These are phyloP conservation scores for Trichosanthes cucumerina DNA, from an alignment of 306 rosid species.

Conservation along the genomic window DNA sequence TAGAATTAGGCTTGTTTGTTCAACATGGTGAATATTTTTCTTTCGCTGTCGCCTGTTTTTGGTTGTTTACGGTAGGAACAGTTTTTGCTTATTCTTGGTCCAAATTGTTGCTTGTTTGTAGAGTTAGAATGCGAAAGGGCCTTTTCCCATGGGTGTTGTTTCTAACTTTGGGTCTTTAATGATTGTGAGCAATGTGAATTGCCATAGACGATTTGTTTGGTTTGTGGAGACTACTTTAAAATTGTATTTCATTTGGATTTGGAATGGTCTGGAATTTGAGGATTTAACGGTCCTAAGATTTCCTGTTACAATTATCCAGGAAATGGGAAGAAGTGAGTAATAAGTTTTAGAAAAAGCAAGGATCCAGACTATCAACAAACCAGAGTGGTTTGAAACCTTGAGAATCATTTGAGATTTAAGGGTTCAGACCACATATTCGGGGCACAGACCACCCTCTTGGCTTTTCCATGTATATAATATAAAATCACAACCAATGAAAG, in stretches of 20 bases:
- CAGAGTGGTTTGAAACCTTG: constrained; percentile 31
- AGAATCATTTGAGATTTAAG: constrained; percentile 72
- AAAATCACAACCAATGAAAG: not conserved
- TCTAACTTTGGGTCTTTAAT: not conserved
- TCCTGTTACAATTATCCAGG: constrained; percentile 69
- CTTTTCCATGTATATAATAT: constrained; percentile 42
- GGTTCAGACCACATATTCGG: constrained; percentile 72
- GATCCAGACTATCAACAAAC: not conserved
- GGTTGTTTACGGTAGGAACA: not conserved
- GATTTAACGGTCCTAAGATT: constrained; percentile 77
- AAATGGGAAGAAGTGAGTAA: not conserved
- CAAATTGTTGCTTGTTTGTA: not conserved
- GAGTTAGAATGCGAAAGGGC: not conserved
- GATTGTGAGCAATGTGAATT: not conserved
- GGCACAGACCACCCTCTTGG: constrained; percentile 69
- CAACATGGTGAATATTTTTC: not conserved
- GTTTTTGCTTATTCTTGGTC: not conserved
- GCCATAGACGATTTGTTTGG: not conserved
- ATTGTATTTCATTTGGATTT: not conserved
- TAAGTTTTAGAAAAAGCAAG: not conserved
- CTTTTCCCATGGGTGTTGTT: not conserved
- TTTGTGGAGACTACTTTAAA: no score
- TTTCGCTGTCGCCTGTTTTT: not conserved
- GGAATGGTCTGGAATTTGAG: constrained; percentile 30
- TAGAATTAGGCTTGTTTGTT: not conserved